Percentiles rank a stretch among this genome's conserved stretches.
These are phyloP conservation scores for Cyclocybe aegerita DNA, from an alignment of 768 basidiomycete genomes.

Conservation along the genomic window DNA sequence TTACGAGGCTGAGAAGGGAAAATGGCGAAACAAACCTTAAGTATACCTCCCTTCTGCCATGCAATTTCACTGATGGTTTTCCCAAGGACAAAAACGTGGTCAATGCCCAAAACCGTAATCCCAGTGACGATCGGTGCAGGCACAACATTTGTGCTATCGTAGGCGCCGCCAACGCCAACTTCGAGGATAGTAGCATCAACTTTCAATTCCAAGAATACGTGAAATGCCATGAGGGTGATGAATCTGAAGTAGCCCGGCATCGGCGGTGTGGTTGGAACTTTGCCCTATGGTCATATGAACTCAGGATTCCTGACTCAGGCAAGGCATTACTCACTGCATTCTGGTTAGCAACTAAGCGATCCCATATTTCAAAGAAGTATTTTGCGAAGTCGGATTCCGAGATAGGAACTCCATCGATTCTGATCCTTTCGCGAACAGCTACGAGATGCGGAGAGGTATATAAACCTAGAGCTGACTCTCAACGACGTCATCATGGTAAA, in stretches of 20 bases:
- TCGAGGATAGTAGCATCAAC: constrained; percentile 93
- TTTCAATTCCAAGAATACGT: constrained; percentile 78
- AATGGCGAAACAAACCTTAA: constrained; percentile 56
- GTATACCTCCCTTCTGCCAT: constrained; percentile 95
- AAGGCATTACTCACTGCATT: constrained; percentile 43
- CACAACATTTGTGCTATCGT: constrained; percentile 96
- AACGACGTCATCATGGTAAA: neutral
- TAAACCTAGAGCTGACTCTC: constrained; percentile 54
- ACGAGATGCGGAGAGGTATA: constrained; percentile 98
- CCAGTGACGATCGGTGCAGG: constrained; percentile 90
- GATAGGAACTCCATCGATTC: constrained; percentile 87
- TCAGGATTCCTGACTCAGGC: constrained; percentile 1
- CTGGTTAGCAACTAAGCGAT: constrained; percentile 61
- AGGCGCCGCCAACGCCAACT: constrained; percentile 92
- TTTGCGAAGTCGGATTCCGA: constrained; percentile 86
- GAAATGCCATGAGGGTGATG: constrained; percentile 89
- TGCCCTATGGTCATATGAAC: constrained; percentile 35
- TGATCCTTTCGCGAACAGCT: constrained; percentile 92
- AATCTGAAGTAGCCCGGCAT: constrained; percentile 96
- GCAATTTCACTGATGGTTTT: constrained; percentile 89
- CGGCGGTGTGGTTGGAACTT: constrained; percentile 46
- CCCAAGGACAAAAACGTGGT: constrained; percentile 87
- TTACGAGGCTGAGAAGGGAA: neutral
- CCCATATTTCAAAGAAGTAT: constrained; percentile 98
- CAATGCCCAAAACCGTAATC: constrained; percentile 87